These are phyloP conservation scores for Blumeria graminis DNA, from an alignment of 2,329 filamentous ascomycete species.

Conservation along the genomic window DNA sequence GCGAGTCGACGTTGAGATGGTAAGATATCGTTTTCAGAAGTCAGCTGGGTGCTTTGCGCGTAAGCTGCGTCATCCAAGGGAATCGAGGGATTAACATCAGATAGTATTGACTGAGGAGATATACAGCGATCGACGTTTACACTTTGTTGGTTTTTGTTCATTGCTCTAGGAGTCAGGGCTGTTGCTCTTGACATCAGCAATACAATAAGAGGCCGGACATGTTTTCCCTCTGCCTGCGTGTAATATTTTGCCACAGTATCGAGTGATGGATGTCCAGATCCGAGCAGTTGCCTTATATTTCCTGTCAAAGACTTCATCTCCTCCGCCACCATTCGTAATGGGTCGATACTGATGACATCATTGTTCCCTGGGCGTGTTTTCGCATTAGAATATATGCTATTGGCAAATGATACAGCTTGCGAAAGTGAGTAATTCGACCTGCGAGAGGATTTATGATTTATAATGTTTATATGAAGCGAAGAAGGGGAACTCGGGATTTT, in stretches of 20 bases:
- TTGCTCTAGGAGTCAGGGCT: constrained; percentile 43
- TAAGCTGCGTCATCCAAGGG: constrained; percentile 24
- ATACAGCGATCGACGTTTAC: constrained; percentile 33
- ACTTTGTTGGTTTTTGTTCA: constrained; percentile 18
- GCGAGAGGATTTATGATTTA: too few relatives aligned
- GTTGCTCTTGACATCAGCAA: constrained; percentile 92
- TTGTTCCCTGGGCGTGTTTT: constrained; percentile 32
- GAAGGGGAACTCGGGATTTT: too few relatives aligned
- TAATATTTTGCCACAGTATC: constrained; percentile 97
- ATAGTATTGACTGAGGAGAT: constrained; percentile 35
- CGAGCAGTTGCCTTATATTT: constrained; percentile 79
- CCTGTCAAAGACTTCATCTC: constrained; percentile 92
- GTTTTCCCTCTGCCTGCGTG: constrained; percentile 87
- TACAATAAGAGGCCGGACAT: constrained; percentile 81
- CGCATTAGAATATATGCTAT: constrained; percentile 46
- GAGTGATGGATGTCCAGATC: constrained; percentile 79
- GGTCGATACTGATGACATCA: constrained; percentile 54
- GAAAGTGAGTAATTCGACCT: constrained; percentile 30
- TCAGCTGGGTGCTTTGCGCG: constrained; percentile 12
- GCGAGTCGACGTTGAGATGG: constrained; percentile 82
- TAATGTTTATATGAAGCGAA: too few relatives aligned
- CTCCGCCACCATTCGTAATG: constrained; percentile 72
- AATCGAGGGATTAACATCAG: constrained; percentile 57
- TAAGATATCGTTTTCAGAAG: constrained; percentile 42
- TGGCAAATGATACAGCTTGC: constrained; percentile 44